Evolutionary conservation across 257 asterid genomes (phyloP), one percentile per base, ranked within the genome.

Genomic region (Capsicum chinense): DNA sequence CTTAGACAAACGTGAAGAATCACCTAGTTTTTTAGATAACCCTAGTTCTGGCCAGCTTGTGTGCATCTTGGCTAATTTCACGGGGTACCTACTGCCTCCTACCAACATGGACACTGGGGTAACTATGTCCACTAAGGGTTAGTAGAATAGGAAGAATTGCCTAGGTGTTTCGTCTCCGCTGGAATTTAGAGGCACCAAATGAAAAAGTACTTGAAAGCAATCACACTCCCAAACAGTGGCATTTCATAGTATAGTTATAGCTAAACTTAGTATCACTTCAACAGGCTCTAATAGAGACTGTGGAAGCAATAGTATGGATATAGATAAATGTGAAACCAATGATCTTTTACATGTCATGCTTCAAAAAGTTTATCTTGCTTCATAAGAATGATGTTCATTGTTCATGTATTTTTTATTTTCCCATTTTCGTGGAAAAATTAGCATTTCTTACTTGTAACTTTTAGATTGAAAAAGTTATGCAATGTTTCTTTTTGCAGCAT

Each of bases 401-500:
- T 26, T 14, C 64, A 14, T 14, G 13, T 13, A 52, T 15, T 7
- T 52, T 21, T 78, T 7, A 0, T 52, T 52, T 76, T 26, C 14
- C 7, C 3, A 5, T 54, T 54, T 76, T 54, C 4, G 0, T 4
- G 47, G 15, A 15, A 37, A 76, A 26, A 26, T 76, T 16, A 7
- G 26, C 5, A 76, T 54, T 26, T 7, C 76, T 68, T 37, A 68
- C 7, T 37, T 67, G 48, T 26, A 5, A 26, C 26, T 14, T 78
- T 8, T 54, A 26, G 26, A 78, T 78, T 78, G 50, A 33, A 2
- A 33, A 76, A 78, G 1, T 78, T 5, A 37, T 54, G 1, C 0
- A 26, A 37, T 52, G 9, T 79, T 37, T 87, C 64, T 44, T 37
- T 54, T 44, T 86, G 91, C 97, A 96, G 99, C 93, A 86, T 92